phyloP scores from a whole-genome alignment of 495 filamentous ascomycete species.

The Tuber magnatum region DNA sequence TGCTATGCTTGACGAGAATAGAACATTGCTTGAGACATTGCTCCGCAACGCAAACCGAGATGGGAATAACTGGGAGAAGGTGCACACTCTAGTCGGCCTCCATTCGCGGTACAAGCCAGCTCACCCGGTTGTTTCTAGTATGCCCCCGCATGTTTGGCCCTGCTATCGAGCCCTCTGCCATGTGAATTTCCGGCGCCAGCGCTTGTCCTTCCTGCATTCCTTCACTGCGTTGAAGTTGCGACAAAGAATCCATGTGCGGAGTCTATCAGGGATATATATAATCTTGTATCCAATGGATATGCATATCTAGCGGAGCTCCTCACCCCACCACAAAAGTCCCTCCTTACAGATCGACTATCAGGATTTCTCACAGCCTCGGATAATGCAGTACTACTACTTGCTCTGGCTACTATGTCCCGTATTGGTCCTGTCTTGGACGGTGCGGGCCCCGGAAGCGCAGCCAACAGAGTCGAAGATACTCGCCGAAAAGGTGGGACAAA shows the following conservation, averaged over 20 bases:
- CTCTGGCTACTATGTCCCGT: constrained; percentile 30
- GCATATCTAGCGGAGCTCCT: constrained; percentile 33
- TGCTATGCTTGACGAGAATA: constrained; percentile 29
- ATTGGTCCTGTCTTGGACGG: constrained; percentile 23
- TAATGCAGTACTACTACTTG: constrained; percentile 27
- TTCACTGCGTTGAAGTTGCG: constrained; percentile 32
- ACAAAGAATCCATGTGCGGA: constrained; percentile 27
- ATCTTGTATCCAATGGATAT: constrained; percentile 37
- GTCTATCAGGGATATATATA: constrained; percentile 35
- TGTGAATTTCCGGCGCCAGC: constrained; percentile 31
- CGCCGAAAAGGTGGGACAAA: constrained; percentile 22
- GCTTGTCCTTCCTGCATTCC: constrained; percentile 33
- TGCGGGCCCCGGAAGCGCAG: constrained; percentile 7
- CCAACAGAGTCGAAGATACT: constrained; percentile 9
- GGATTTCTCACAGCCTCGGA: constrained; percentile 34
- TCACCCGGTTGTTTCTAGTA: constrained; percentile 17
- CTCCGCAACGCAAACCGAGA: constrained; percentile 37
- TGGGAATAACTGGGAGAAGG: constrained; percentile 39
- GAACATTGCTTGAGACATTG: constrained; percentile 29
- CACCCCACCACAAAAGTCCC: constrained; percentile 28
- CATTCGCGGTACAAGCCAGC: background rate
- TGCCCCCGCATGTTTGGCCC: constrained; percentile 35
- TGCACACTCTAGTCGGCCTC: constrained; percentile 7
- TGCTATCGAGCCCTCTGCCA: constrained; percentile 36
- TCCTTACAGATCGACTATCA: constrained; percentile 32